Conservation (phyloP, 2,329 filamentous ascomycete genomes). For the Ramularia endophylla region DNA sequence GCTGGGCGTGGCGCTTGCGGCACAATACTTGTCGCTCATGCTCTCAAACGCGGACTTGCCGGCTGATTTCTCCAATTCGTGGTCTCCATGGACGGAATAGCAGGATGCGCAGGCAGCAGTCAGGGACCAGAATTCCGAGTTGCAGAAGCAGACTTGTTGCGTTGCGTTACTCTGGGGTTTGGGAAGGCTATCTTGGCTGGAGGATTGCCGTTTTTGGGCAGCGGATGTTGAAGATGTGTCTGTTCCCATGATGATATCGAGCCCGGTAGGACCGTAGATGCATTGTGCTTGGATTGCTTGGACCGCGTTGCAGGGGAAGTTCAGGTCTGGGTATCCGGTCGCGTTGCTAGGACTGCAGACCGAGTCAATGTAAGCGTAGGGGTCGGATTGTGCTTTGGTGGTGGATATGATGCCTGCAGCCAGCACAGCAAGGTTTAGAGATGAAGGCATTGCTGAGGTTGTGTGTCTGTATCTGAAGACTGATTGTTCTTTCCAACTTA, state of each 20-base stretch:
- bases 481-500: neutral
- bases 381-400: conserved; percentile 6
- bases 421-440: neutral
- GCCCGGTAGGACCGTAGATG: conserved; percentile 15
- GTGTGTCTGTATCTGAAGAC: neutral
- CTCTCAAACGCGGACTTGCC: conserved; percentile 7
- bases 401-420: neutral
- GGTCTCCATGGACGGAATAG: conserved; percentile 21
- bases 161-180: conserved; percentile 15
- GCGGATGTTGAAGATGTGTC: neutral
- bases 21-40: conserved; percentile 22
- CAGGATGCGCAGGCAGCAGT: conserved; percentile 20
- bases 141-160: conserved; percentile 25
- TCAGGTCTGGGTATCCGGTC: conserved; percentile 17
- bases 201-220: neutral
- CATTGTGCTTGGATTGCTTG: conserved; percentile 20
- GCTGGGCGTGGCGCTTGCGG: conserved; percentile 21
- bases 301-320: conserved; percentile 23
- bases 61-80: conserved; percentile 3
- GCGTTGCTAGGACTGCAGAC: conserved; percentile 22
- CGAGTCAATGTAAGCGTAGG: conserved; percentile 15
- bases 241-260: neutral
- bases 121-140: conserved; percentile 21
- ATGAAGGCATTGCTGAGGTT: conserved; percentile 4
- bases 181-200: conserved; percentile 3